phyloP scores from a whole-genome alignment of 768 basidiomycete species.

The Mycena amicta region DNA sequence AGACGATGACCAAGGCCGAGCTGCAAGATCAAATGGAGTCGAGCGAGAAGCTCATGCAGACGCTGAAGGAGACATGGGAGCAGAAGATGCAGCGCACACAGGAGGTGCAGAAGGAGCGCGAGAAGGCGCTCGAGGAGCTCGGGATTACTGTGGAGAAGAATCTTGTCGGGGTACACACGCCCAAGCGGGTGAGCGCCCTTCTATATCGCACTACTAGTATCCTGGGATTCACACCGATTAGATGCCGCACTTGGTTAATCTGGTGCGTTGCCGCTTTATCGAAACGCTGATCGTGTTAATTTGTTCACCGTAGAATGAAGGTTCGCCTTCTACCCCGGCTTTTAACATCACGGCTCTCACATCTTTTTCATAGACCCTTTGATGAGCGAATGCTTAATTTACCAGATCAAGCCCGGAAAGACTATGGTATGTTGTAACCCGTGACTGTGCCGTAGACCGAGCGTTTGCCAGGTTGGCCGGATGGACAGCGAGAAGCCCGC shows the following conservation, averaged over 20 bases:
- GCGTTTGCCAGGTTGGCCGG: conserved; percentile 64
- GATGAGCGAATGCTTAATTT: conserved; percentile 94
- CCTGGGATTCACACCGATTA: conserved; percentile 32
- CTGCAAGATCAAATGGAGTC: conserved; percentile 96
- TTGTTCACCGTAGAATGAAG: conserved; percentile 64
- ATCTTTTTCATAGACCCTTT: conserved; percentile 67
- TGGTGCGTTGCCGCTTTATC: conserved; percentile 57
- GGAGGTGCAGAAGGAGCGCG: conserved; percentile 94
- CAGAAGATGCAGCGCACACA: conserved; percentile 89
- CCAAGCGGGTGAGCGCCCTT: conserved; percentile 79
- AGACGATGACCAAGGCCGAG: conserved; percentile 96
- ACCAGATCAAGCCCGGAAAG: conserved; percentile 86
- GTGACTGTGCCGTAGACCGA: conserved; percentile 9
- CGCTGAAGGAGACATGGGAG: conserved; percentile 88
- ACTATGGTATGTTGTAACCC: conserved; percentile 58
- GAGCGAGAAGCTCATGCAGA: conserved; percentile 88
- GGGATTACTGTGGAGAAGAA: conserved; percentile 98
- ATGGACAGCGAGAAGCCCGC: conserved; percentile 79
- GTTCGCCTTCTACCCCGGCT: conserved; percentile 35
- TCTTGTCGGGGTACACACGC: conserved; percentile 94
- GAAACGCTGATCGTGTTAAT: conserved; percentile 17
- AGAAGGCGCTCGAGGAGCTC: conserved; percentile 95
- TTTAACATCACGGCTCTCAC: conserved; percentile 12
- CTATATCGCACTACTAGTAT: conserved; percentile 1
- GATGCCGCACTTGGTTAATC: conserved; percentile 93